These are phyloP conservation scores for Trametes coccinea DNA, from an alignment of 768 basidiomycete species.

Conservation along the genomic window DNA sequence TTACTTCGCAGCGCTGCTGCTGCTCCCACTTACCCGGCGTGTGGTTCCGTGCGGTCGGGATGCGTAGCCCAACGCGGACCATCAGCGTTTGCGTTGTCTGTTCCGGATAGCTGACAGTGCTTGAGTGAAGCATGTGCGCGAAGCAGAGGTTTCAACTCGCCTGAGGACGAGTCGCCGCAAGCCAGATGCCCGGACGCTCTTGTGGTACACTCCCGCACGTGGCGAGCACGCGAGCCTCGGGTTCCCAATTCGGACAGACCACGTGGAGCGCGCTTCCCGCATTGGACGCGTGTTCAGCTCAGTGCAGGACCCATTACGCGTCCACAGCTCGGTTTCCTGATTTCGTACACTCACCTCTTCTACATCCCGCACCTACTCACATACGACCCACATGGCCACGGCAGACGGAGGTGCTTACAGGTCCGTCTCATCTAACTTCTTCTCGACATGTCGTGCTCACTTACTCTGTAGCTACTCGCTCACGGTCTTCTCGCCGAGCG, in stretches of 20 bases:
- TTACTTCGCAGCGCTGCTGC: too few species aligned
- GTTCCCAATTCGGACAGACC: neutral
- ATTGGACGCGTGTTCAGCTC: constrained; percentile 25
- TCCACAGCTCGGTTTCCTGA: constrained; percentile 18
- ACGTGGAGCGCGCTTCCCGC: constrained; percentile 8
- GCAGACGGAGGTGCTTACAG: constrained; percentile 55
- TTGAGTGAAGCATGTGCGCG: too few species aligned
- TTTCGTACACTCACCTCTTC: neutral
- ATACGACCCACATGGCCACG: constrained; percentile 59
- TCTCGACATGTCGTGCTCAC: constrained; percentile 13
- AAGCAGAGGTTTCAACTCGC: too few species aligned
- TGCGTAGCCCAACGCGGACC: too few species aligned
- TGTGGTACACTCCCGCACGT: neutral
- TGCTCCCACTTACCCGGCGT: too few species aligned
- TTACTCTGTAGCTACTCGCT: constrained; percentile 80
- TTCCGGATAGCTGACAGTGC: too few species aligned
- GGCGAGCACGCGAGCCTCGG: neutral
- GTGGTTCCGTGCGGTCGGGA: too few species aligned
- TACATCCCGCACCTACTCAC: constrained; percentile 1
- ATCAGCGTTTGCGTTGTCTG: neutral
- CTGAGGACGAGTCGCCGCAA: too few species aligned
- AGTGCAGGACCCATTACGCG: constrained; percentile 21
- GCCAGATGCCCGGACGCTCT: too few species aligned
- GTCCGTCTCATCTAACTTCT: constrained; percentile 20
- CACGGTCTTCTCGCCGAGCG: constrained; percentile 98